These are phyloP conservation scores for Cyberlindnera suaveolens DNA, from an alignment of 805 yeast species.

Conservation along the genomic window DNA sequence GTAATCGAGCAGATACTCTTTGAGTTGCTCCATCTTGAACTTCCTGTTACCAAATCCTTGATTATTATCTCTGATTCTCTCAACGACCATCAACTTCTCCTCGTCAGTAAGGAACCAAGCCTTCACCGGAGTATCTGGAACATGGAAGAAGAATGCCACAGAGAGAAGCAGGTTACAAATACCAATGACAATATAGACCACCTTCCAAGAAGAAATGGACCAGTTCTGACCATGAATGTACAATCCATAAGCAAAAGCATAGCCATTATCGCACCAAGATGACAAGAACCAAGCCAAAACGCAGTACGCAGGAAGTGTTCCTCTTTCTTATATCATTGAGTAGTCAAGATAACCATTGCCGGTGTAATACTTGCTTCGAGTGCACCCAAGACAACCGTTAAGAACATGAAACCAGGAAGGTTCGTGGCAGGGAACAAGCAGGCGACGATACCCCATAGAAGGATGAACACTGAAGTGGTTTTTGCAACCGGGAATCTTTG, in stretches of 20 bases:
- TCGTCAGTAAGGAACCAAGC: constrained; percentile 42
- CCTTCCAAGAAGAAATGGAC: constrained; percentile 50
- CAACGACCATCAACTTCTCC: constrained; percentile 43
- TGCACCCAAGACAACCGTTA: constrained; percentile 46
- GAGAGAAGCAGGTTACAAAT: constrained; percentile 49
- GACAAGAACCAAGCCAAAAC: constrained; percentile 39
- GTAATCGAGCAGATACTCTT: constrained; percentile 43
- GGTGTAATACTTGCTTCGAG: constrained; percentile 53
- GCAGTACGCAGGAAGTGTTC: constrained; percentile 39
- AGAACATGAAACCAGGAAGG: constrained; percentile 33
- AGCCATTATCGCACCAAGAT: constrained; percentile 42
- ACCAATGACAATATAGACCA: constrained; percentile 56
- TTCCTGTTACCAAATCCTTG: constrained; percentile 53
- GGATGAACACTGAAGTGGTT: constrained; percentile 39
- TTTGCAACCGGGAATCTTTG: constrained; percentile 56
- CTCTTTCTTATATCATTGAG: constrained; percentile 50
- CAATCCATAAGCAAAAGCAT: constrained; percentile 50
- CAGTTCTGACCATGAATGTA: constrained; percentile 32
- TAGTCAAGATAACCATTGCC: constrained; percentile 47
- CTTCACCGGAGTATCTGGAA: constrained; percentile 51
- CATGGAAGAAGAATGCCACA: constrained; percentile 36
- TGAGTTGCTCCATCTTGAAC: constrained; percentile 49
- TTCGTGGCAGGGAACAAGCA: constrained; percentile 45
- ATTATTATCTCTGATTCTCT: constrained; percentile 46
- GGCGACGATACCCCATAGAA: constrained; percentile 59